These are phyloP conservation scores for Babesia caballi DNA, from an alignment of 169 alveolate species.

Conservation along the genomic window DNA sequence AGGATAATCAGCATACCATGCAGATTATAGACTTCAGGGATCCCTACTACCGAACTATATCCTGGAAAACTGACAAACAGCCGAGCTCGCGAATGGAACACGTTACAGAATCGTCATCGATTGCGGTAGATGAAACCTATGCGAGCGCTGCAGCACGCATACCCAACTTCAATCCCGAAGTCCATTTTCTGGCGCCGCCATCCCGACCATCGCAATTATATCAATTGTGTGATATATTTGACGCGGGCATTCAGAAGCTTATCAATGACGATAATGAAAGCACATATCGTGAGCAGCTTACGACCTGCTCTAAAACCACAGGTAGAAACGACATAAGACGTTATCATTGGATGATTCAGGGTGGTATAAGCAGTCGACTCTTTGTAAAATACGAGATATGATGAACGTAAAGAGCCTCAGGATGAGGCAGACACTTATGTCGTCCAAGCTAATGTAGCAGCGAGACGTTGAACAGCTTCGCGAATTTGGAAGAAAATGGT, in stretches of 20 bases:
- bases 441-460: not conserved
- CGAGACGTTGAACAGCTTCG: too few species aligned
- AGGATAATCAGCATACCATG: not conserved
- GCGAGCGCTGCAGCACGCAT: conserved; percentile 9
- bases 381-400: conserved; percentile 51
- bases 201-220: conserved; percentile 60
- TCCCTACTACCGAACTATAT: conserved; percentile 58
- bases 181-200: conserved; percentile 61
- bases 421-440: conserved; percentile 37
- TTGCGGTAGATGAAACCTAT: conserved; percentile 16
- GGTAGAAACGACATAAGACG: not conserved
- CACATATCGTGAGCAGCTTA: not conserved
- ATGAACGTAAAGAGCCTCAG: conserved; percentile 60
- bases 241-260: conserved; percentile 62
- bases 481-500: too few species aligned
- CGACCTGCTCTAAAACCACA: conserved; percentile 50
- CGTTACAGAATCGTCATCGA: not conserved
- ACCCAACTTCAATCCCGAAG: conserved; percentile 46
- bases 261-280: not conserved
- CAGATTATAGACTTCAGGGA: conserved; percentile 64
- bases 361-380: conserved; percentile 47
- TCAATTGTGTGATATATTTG: conserved; percentile 63
- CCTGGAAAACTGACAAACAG: conserved; percentile 59
- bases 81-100: not conserved
- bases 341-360: conserved; percentile 7